Base-by-base conservation (phyloP, 371 early-diverging fungal species). In the Nematocida sp. region DNA sequence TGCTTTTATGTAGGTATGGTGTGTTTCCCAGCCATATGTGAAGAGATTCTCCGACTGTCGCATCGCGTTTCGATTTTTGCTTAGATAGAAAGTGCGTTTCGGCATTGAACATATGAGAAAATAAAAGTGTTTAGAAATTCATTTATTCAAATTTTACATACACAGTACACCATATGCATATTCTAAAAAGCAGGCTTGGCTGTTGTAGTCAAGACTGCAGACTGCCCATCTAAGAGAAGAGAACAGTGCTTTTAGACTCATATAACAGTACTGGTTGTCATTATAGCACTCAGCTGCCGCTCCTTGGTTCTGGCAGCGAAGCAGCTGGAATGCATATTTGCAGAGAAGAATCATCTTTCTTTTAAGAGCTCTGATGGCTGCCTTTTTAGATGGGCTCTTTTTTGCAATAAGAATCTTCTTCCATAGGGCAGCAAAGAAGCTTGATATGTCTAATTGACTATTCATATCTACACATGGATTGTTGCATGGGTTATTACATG, bases 21-120 rank as follows among this genome's bases (percentile, higher is more conserved):
- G 80, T 56, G 62, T 58, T 78, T 9, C 80, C 80, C 44, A 78
- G 80, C 80, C 80, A 78, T 20, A 78, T 25, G 6, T 39, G 46
- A 13, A 78, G 27, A 20, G 7, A 11, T 5, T 15, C 9, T 42
- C 42, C 11, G 42, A 47, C 44, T 47, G 25, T 33, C 23, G 0
- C 18, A 5, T 5, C n/a, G 0, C 1, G 0, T 7, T 23, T 7
- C 20, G 44, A 25, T 40, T 58, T 70, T 44, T 7, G 13, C 15
- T 64, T 61, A 4, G 60, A 58, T 45, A 78, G 23, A 78, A 69
- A 78, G 60, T 78, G 80, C 47, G 6, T 45, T 23, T 69, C 70
- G 0, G 80, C 70, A 70, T 70, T 61, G 58, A 78, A 78, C 80
- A 78, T 78, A 52, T 40, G 56, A 67, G 52, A 66, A 60, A 45